Percentiles rank a stretch among this genome's conserved stretches.
Evolutionary conservation across 2,329 filamentous ascomycete species (phyloP).

Genomic region (Malbranchea zuffiana): DNA sequence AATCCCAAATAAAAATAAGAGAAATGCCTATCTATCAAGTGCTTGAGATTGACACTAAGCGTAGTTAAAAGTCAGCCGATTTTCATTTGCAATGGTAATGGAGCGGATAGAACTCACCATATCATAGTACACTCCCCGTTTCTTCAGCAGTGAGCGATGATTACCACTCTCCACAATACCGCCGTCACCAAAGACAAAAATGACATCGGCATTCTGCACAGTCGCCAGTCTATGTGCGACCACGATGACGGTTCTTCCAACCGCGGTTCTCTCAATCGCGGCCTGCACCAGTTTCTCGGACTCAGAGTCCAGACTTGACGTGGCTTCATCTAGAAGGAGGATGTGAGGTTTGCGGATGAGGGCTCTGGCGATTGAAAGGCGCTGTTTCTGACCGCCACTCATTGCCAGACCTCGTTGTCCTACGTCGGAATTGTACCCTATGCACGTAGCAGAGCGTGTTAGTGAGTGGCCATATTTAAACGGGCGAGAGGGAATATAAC

Average conservation of each 20-base stretch:
- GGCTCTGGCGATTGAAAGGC: conserved; percentile 46
- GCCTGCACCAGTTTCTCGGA: conserved; percentile 56
- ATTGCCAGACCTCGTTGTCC: conserved; percentile 41
- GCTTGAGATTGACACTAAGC: conserved; percentile 14
- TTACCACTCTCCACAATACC: conserved; percentile 48
- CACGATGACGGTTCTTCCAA: conserved; percentile 56
- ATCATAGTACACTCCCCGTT: conserved; percentile 41
- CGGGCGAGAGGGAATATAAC: not conserved
- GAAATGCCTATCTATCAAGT: conserved; percentile 9
- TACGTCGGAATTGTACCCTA: conserved; percentile 37
- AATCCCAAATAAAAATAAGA: too few species aligned
- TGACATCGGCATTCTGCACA: conserved; percentile 67
- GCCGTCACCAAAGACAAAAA: conserved; percentile 64
- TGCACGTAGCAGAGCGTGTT: too few species aligned
- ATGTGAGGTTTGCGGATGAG: conserved; percentile 43
- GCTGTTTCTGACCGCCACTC: conserved; percentile 47
- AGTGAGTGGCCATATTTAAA: not conserved
- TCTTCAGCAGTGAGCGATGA: conserved; percentile 46
- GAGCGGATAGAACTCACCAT: conserved; percentile 40
- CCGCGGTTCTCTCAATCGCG: conserved; percentile 54
- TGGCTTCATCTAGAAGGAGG: conserved; percentile 50
- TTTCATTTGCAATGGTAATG: not conserved
- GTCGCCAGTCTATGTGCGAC: conserved; percentile 69
- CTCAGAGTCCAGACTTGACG: conserved; percentile 51
- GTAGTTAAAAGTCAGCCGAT: not conserved